Base-by-base conservation (phyloP, 257 asterid genomes). In the Fraxinus pennsylvanica region DNA sequence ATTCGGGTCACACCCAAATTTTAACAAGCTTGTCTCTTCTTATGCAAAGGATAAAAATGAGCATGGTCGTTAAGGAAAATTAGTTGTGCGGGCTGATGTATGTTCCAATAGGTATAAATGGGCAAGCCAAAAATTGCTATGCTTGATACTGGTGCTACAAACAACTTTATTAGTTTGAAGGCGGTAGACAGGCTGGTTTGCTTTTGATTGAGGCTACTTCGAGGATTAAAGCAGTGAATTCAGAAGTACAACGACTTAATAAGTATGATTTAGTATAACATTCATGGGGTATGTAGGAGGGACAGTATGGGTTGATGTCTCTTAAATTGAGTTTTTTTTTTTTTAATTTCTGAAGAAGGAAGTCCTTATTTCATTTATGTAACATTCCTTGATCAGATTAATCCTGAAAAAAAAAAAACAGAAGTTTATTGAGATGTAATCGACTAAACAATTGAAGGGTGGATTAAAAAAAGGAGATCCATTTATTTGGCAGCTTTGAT, bases 181-280 rank as follows among this genome's bases (percentile, higher is more conserved):
- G 27, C n/a, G 1, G 22, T 76, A 14, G 21, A 43, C 17, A 29
- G 19, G 3, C 10, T 65, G 30, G 29, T 35, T 29, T 76, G 65
- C 30, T 21, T 22, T 21, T 76, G 29, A 57, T 30, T 9, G 21
- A 65, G 1, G 27, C 33, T 41, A 9, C 59, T 19, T 30, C 66
- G 15, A 15, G 19, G 67, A 76, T 76, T 9, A 68, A 65, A 38
- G 41, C 52, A 5, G 68, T 66, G 32, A 76, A 29, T 76, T 50
- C 74, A 9, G 66, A 67, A 6, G 47, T 21, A 27, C 33, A 7
- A 66, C 32, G 36, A 9, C 36, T 76, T 27, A 32, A 69, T 27
- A 22, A 30, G 22, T 27, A 25, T 67, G 63, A n/a, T 68, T 1
- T 6, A 67, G 22, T 19, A 8, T 21, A 12, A 22, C 13, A 36